Conservation (phyloP, 371 early-diverging fungal genomes). For the Apophysomyces ossiformis region DNA sequence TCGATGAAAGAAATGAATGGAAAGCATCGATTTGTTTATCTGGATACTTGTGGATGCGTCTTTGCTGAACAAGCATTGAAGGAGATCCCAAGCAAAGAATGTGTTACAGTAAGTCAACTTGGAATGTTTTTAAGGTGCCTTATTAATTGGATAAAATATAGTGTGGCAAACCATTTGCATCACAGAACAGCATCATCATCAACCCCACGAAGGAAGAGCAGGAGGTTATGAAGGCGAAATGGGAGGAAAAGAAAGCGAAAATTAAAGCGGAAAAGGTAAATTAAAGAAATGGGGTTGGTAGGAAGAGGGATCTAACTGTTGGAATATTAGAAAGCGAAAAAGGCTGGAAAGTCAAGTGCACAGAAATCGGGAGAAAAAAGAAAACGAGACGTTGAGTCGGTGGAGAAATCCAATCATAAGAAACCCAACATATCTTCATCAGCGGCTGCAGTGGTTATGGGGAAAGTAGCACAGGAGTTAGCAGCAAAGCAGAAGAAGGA, state of each 20-base stretch:
- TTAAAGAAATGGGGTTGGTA: constrained; percentile 24
- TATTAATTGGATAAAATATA: not conserved
- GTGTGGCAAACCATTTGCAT: constrained; percentile 39
- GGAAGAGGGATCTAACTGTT: constrained; percentile 23
- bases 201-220: constrained; percentile 75
- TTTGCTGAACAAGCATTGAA: constrained; percentile 86
- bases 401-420: constrained; percentile 23
- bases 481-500: constrained; percentile 43
- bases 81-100: constrained; percentile 68
- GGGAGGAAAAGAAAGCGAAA: constrained; percentile 57
- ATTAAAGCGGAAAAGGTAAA: constrained; percentile 62
- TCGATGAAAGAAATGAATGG: constrained; percentile 96
- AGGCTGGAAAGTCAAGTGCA: constrained; percentile 34
- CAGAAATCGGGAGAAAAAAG: constrained; percentile 35
- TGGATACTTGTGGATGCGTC: constrained; percentile 87
- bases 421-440: constrained; percentile 31
- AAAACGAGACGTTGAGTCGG: constrained; percentile 21
- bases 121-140: too few relatives aligned
- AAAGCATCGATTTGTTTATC: constrained; percentile 77
- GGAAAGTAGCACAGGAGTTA: constrained; percentile 61
- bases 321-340: constrained; percentile 47
- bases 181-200: constrained; percentile 71
- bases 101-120: constrained; percentile 53
- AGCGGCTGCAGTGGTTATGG: constrained; percentile 56
- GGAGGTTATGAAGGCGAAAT: constrained; percentile 59